Conservation (phyloP, 257 asterid species). For the Jasminum sambac region DNA sequence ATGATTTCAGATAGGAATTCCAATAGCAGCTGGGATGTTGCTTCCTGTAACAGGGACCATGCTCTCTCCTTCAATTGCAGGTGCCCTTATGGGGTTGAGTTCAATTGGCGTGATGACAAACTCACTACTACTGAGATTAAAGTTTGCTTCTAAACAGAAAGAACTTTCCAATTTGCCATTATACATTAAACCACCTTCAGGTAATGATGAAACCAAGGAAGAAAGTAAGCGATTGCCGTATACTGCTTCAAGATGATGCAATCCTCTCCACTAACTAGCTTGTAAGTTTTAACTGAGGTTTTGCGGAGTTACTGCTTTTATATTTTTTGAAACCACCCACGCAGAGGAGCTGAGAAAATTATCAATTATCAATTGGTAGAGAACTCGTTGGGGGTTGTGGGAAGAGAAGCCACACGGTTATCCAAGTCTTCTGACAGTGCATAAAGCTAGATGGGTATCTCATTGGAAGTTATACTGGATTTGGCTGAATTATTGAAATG, state of each 20-base stretch:
- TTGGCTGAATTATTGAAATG: background rate
- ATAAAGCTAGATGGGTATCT: too few relatives aligned
- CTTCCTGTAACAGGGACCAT: constrained; percentile 87
- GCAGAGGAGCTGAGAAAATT: background rate
- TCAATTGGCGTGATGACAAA: constrained; percentile 93
- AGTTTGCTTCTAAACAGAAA: constrained; percentile 45
- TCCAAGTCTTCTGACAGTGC: constrained; percentile 2
- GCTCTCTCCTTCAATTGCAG: constrained; percentile 97
- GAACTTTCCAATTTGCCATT: constrained; percentile 38
- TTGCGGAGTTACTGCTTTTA: background rate
- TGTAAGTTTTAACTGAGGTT: constrained; percentile 4
- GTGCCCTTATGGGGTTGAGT: constrained; percentile 98
- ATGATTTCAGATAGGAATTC: constrained; percentile 73
- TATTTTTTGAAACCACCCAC: background rate
- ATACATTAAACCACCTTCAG: constrained; percentile 39
- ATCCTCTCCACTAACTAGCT: constrained; percentile 7
- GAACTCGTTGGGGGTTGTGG: background rate
- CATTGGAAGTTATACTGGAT: background rate
- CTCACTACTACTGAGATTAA: constrained; percentile 75
- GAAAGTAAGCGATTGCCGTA: constrained; percentile 41
- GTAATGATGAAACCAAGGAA: constrained; percentile 30
- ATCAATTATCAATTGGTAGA: background rate
- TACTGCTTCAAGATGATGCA: constrained; percentile 48
- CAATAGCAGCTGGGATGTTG: constrained; percentile 90
- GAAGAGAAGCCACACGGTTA: constrained; percentile 9